Conservation (phyloP, 2,329 filamentous ascomycete genomes). For the Fusarium neocosmosporiellum region DNA sequence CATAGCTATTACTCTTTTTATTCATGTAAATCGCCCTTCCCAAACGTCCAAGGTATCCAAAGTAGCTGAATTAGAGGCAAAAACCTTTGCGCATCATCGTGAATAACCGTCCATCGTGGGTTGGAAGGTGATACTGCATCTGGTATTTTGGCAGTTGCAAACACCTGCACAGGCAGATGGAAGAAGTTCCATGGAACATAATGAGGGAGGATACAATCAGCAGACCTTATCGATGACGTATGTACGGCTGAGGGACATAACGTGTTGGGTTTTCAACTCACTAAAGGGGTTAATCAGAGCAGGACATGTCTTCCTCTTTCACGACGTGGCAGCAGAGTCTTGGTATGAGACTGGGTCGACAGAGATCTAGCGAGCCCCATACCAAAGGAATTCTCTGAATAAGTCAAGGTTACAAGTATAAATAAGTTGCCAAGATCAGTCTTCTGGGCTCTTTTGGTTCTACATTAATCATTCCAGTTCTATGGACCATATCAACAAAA, state of each 20-base stretch:
- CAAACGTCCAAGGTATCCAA: fast-evolving
- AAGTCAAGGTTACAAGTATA: not conserved
- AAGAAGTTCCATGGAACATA: not conserved
- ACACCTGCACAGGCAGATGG: not conserved
- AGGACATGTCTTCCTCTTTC: not conserved
- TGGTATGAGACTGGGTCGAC: not conserved
- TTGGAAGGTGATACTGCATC: not conserved
- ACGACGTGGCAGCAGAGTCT: not conserved
- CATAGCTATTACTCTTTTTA: not conserved
- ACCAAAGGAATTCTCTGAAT: not conserved
- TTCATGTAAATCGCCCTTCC: not conserved
- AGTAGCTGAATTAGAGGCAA: not conserved
- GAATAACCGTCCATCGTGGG: not conserved
- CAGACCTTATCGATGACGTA: not conserved
- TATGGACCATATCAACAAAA: not conserved
- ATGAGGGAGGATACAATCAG: not conserved
- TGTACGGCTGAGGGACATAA: fast-evolving
- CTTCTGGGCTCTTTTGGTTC: not conserved
- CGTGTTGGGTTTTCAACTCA: not conserved
- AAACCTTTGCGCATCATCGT: not conserved
- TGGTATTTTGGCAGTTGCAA: not conserved
- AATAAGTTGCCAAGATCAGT: not conserved
- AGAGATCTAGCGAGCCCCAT: not conserved
- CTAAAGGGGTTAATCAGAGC: not conserved
- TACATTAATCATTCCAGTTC: not conserved